phyloP scores from a whole-genome alignment of 192 early-diverging fungal genomes.

The Entrophospora sp. region DNA sequence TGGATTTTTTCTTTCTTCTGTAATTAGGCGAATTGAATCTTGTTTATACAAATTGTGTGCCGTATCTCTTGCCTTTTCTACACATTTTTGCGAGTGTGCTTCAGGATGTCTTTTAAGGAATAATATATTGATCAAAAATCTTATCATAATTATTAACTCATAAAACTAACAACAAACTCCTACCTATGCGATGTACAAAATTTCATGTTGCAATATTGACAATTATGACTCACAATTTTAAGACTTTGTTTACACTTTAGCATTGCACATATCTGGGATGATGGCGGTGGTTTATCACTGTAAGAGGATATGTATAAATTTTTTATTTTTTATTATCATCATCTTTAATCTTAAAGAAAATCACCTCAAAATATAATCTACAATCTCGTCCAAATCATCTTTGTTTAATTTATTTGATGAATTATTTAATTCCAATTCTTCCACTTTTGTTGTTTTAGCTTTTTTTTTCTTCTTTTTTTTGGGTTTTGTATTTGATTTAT shows the following conservation, averaged over 20 bases:
- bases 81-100: constrained; percentile 12
- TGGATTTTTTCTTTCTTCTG: constrained; percentile 1
- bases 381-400: background rate
- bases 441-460: background rate
- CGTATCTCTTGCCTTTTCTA: background rate
- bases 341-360: background rate
- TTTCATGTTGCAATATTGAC: constrained; percentile 18
- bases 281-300: background rate
- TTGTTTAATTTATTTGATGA: too few relatives aligned
- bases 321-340: background rate
- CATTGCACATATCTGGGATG: background rate
- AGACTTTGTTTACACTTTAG: constrained; percentile 7
- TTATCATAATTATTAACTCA: background rate
- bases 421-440: constrained; percentile 1
- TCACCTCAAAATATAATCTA: constrained; percentile 18
- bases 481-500: constrained; percentile 1
- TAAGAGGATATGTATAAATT: background rate
- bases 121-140: background rate
- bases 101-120: constrained; percentile 2
- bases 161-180: background rate
- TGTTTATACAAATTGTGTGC: constrained; percentile 3
- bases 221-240: background rate
- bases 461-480: constrained; percentile 4
- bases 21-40: constrained; percentile 7
- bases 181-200: constrained; percentile 15